Evolutionary conservation across 2,329 filamentous ascomycete genomes (phyloP).

Genomic region (Trichoderma sp.): DNA sequence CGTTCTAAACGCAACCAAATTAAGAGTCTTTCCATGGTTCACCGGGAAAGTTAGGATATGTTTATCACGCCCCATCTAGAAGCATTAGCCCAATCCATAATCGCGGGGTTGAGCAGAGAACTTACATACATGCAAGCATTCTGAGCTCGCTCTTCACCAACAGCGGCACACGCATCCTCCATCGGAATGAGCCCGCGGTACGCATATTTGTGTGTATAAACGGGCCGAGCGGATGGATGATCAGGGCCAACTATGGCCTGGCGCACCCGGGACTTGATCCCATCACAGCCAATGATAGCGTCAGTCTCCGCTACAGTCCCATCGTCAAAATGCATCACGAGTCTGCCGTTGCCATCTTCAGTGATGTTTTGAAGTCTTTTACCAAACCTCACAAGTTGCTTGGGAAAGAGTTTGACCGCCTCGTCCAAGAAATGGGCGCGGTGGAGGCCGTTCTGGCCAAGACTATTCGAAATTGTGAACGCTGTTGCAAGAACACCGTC

Average conservation of each 20-base stretch:
- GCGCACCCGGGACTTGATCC: slow-evolving; percentile 17
- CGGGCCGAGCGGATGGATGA: not conserved
- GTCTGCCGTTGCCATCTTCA: slow-evolving; percentile 25
- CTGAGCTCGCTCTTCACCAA: slow-evolving; percentile 11
- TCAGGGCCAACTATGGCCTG: not conserved
- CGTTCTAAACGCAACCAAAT: slow-evolving; percentile 9
- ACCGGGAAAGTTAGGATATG: slow-evolving; percentile 15
- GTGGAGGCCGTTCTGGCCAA: not conserved
- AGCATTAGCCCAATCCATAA: not conserved
- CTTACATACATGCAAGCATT: slow-evolving; percentile 2
- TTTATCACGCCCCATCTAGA: not conserved
- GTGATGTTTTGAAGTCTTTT: slow-evolving; percentile 36
- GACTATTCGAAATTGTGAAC: not conserved
- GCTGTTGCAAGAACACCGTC: not conserved
- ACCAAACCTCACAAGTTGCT: slow-evolving; percentile 32
- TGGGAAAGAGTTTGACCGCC: slow-evolving; percentile 38
- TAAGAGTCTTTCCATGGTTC: slow-evolving; percentile 2
- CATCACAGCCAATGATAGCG: slow-evolving; percentile 9
- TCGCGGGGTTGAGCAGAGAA: not conserved
- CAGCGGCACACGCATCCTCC: slow-evolving; percentile 8
- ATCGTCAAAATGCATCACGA: slow-evolving; percentile 37
- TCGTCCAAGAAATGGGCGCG: slow-evolving; percentile 42
- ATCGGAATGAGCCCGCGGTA: slow-evolving; percentile 9
- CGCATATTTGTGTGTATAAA: slow-evolving; percentile 10
- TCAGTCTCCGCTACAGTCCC: slow-evolving; percentile 36